Base-by-base conservation (phyloP, 2,329 filamentous ascomycete species). In the Pseudocercospora macadamiae region DNA sequence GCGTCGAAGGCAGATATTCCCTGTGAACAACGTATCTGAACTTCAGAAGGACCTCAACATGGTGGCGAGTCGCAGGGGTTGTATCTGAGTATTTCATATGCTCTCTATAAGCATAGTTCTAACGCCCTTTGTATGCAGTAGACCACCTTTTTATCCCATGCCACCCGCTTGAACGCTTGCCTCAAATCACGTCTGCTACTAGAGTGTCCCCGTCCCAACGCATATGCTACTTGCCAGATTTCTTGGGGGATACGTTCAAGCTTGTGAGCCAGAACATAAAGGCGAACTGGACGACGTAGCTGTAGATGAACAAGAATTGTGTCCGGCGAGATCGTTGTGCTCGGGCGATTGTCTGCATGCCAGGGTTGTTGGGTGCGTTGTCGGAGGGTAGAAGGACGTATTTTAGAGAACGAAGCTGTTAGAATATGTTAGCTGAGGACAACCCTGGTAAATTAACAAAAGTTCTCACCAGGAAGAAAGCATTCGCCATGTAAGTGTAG, bases 381-480 rank as follows among this genome's bases (percentile, higher is more conserved):
- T 85, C 91, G 73, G 97, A 92, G 0, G 95, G 95, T 4, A 99
- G 84, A 12, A 99, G 83, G 23, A 99, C 95, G 70, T 99, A 99
- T 79, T 96, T 93, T 62, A 99, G 78, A 14, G 93, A 97, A 59
- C 95, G 89, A 73, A 99, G 89, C 91, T 96, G 61, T 36, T 61
- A 6, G 4, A 55, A 2, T 32, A 14, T 55, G 56, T 63, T n/a
- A n/a, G n/a, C n/a, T n/a, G n/a, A n/a, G n/a, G n/a, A n/a, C n/a
- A n/a, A n/a, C n/a, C n/a, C n/a, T n/a, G n/a, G n/a, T n/a, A n/a
- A n/a, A n/a, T n/a, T n/a, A n/a, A n/a, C n/a, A n/a, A n/a, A n/a
- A n/a, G n/a, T n/a, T n/a, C n/a, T n/a, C n/a, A 96, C 92, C 79
- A 99, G 72, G 75, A 99, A 99, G 66, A 99, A 89, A 0, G 93